phyloP scores from a whole-genome alignment of 768 basidiomycete genomes.

The Pleurotus eryngii region DNA sequence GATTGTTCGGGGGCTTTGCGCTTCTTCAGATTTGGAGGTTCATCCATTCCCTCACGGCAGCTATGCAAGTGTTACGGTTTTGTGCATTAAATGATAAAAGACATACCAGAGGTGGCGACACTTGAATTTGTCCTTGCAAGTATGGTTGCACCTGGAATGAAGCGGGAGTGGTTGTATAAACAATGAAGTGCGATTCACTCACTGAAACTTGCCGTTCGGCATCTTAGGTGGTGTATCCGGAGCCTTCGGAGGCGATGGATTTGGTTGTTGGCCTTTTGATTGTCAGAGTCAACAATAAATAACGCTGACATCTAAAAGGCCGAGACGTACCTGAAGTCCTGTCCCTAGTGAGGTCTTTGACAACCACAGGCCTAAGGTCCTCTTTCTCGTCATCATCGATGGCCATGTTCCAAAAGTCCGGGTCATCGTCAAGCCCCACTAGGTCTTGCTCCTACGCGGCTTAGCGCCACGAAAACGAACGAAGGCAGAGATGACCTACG shows the following conservation, averaged over 20 bases:
- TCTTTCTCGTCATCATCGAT: constrained; percentile 31
- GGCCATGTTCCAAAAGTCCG: constrained; percentile 64
- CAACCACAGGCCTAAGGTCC: constrained; percentile 15
- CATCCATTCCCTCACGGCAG: constrained; percentile 66
- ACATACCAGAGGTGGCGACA: constrained; percentile 77
- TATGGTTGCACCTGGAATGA: constrained; percentile 64
- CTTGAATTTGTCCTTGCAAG: constrained; percentile 71
- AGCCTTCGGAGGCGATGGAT: not conserved
- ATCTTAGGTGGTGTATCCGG: constrained; percentile 28
- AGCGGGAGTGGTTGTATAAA: not conserved
- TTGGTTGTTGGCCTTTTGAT: constrained; percentile 3
- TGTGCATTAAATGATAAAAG: constrained; percentile 1
- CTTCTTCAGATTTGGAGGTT: constrained; percentile 35
- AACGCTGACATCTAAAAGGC: too few relatives aligned
- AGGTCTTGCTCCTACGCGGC: constrained; percentile 61
- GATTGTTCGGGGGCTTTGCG: constrained; percentile 11
- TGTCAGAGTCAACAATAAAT: too few relatives aligned
- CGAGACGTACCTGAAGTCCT: not conserved
- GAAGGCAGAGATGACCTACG: constrained; percentile 31
- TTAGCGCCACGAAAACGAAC: not conserved
- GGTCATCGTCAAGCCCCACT: constrained; percentile 62
- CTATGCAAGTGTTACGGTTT: constrained; percentile 33
- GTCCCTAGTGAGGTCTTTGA: constrained; percentile 34
- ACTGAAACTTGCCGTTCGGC: constrained; percentile 66
- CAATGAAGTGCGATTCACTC: constrained; percentile 16